phyloP scores from a whole-genome alignment of 139 green algal genomes.

The Penium margaritaceum region DNA sequence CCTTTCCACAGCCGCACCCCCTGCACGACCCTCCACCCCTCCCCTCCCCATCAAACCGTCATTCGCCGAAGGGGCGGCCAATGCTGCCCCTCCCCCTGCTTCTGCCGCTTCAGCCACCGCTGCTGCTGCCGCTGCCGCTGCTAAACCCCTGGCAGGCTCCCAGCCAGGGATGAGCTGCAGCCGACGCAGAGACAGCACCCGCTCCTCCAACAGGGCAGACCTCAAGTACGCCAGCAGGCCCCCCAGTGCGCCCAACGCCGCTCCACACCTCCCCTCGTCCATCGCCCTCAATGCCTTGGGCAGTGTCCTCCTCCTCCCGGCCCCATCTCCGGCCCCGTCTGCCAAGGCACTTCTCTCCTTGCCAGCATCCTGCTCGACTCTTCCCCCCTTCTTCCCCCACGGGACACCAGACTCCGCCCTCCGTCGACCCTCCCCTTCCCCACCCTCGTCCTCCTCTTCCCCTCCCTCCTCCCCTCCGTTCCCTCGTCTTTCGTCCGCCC shows the following conservation, averaged over 20 bases:
- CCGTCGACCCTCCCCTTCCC: neutral
- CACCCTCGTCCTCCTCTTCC: neutral
- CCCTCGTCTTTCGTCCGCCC: neutral
- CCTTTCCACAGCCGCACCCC: neutral
- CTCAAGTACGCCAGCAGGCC: conserved; percentile 55
- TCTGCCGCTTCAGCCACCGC: neutral
- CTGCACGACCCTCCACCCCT: neutral
- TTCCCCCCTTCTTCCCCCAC: too few relatives aligned
- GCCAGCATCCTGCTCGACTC: too few relatives aligned
- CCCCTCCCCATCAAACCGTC: neutral
- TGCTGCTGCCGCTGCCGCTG: neutral
- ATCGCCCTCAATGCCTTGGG: too few relatives aligned
- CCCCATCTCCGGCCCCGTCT: too few relatives aligned
- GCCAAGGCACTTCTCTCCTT: too few relatives aligned
- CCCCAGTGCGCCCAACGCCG: conserved; percentile 36
- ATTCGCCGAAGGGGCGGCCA: neutral
- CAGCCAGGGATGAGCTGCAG: conserved; percentile 60
- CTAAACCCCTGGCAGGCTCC: neutral
- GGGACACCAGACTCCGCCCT: too few relatives aligned
- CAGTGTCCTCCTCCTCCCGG: too few relatives aligned
- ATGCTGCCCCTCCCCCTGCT: neutral
- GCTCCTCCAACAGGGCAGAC: conserved; percentile 65
- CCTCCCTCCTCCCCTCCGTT: conserved; percentile 6
- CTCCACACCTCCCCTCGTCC: too few relatives aligned
- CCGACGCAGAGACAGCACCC: conserved; percentile 57